A percentile compares a stretch with the other conserved stretches of the same genome.
Conservation (phyloP, 305 asterid species). For the Fraxinus angustifolia region DNA sequence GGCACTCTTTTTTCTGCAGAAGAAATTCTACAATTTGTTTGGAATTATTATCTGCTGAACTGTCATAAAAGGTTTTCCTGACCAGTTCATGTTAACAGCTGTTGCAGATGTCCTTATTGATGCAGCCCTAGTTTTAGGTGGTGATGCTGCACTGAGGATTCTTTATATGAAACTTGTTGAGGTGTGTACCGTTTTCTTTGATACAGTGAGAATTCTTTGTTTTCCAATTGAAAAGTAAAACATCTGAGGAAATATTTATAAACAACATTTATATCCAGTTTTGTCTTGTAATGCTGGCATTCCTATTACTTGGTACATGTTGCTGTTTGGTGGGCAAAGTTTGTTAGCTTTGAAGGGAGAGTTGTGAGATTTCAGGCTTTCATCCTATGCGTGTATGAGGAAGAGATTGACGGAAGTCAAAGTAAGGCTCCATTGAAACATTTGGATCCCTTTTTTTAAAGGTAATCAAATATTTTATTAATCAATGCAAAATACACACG, state of each 20-base stretch:
- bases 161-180: conserved; percentile 87
- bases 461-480: too few relatives aligned
- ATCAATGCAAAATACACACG: too few relatives aligned
- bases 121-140: conserved; percentile 94
- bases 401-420: background rate
- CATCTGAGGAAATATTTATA: background rate
- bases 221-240: conserved; percentile 20
- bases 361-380: conserved; percentile 5
- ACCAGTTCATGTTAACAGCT: conserved; percentile 58
- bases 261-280: conserved; percentile 7
- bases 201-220: conserved; percentile 18
- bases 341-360: background rate
- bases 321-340: conserved; percentile 10
- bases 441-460: background rate
- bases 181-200: conserved; percentile 48
- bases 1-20: too few relatives aligned
- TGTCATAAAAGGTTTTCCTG: conserved; percentile 19
- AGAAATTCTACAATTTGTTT: background rate
- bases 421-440: conserved; percentile 6
- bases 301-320: conserved; percentile 11
- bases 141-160: conserved; percentile 78
- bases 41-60: background rate
- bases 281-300: conserved; percentile 13
- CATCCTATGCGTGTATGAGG: conserved; percentile 9
- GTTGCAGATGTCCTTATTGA: conserved; percentile 96